Conservation (phyloP, 1,139 yeast species). For the Debaryomyces psychrophilus region DNA sequence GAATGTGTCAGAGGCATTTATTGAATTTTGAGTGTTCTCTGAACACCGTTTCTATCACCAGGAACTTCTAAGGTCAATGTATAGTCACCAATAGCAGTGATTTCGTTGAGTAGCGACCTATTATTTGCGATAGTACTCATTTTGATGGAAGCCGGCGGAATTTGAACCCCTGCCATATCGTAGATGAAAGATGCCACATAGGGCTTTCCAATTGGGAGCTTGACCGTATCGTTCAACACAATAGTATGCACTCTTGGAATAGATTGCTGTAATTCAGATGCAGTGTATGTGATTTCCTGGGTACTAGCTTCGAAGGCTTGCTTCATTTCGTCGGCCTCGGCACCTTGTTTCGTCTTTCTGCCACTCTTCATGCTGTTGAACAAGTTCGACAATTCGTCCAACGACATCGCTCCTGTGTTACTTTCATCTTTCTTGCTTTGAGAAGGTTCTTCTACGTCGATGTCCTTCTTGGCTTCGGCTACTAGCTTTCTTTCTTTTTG, state of each 20-base stretch:
- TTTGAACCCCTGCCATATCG: conserved; percentile 35
- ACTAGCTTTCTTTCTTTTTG: conserved; percentile 16
- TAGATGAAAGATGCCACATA: conserved; percentile 28
- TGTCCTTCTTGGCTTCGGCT: conserved; percentile 14
- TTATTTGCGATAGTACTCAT: conserved; percentile 18
- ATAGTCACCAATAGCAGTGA: conserved; percentile 35
- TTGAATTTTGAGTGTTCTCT: conserved; percentile 19
- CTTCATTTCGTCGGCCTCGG: conserved; percentile 10
- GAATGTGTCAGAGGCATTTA: conserved; percentile 8
- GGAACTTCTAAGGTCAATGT: conserved; percentile 31
- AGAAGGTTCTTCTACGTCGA: conserved; percentile 12
- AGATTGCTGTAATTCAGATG: conserved; percentile 35
- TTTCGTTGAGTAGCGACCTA: conserved; percentile 21
- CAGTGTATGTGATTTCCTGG: conserved; percentile 24
- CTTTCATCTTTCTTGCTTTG: conserved; percentile 14
- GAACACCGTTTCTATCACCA: conserved; percentile 25
- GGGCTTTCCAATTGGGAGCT: conserved; percentile 34
- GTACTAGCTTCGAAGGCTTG: conserved; percentile 13
- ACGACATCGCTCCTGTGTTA: conserved; percentile 33
- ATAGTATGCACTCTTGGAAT: conserved; percentile 35
- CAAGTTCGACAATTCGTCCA: conserved; percentile 43
- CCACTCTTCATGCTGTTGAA: conserved; percentile 31
- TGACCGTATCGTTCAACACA: conserved; percentile 16
- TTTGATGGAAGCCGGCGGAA: conserved; percentile 30
- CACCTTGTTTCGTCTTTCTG: conserved; percentile 9